Evolutionary conservation across 495 filamentous ascomycete species (phyloP), one percentile per base, ranked within the genome.

Genomic region (Penicillium coffeae): DNA sequence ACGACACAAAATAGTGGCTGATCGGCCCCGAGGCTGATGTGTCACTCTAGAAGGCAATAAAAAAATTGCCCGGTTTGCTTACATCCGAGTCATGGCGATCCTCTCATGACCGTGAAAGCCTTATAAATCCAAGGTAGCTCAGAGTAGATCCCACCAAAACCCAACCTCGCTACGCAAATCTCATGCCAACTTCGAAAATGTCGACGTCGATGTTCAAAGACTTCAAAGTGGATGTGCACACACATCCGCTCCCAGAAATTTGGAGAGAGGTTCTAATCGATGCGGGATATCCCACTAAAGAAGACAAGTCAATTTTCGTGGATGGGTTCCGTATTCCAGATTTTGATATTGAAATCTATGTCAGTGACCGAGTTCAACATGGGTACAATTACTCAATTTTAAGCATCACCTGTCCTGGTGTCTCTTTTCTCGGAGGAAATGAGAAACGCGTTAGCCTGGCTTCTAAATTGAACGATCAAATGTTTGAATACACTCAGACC

Each of bases 351-450:
- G 65, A 70, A 16, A 49, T 48, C 6, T 77, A 80, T 47, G 64
- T 81, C 14, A 47, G 51, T 2, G 59, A 70, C 43, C 78, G 79
- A 76, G 47, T 65, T 35, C 49, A 52, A 13, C 42, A 52, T 42
- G 64, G 66, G 37, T 71, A 79, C 42, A 54, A 54, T 34, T 75
- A 70, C 49, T 76, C 75, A 16, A 73, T 77, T 47, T 50, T 80
- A 21, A 72, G 64, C 45, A 65, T 78, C 45, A 68, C 61, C 33
- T 69, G 71, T 4, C 76, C 77, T 0, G 75, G 77, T 20, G 73
- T 69, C 0, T 56, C 64, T 45, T 65, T 80, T 45, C 47, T 63
- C 2, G 43, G 60, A 20, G 56, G 55, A 12, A 51, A 73, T 39
- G 35, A 59, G 30, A 54, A 42, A 4, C 45, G 58, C 6, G 38